phyloP scores from a whole-genome alignment of 2,329 filamentous ascomycete genomes.

The Aspergillus sergii region DNA sequence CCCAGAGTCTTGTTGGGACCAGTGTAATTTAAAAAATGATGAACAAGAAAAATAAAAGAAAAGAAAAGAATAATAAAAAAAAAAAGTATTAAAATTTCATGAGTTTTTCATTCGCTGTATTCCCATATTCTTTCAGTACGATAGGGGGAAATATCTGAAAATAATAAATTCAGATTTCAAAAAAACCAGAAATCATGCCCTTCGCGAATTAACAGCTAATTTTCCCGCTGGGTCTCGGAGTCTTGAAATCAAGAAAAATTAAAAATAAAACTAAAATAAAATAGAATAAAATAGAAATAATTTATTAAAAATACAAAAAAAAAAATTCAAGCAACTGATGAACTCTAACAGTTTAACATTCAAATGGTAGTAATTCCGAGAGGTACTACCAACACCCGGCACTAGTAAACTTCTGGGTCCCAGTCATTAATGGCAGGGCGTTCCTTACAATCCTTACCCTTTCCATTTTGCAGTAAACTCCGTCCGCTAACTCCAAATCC shows the following conservation, averaged over 20 bases:
- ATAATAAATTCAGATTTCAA: neutral
- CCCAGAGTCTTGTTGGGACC: slow-evolving; percentile 3
- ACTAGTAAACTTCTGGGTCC: slow-evolving; percentile 7
- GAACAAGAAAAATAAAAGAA: neutral
- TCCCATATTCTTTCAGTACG: neutral
- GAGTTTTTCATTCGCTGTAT: neutral
- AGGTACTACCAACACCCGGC: slow-evolving; percentile 10
- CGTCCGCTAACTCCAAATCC: neutral
- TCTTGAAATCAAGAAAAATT: neutral
- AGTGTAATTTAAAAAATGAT: neutral
- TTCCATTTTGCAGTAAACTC: neutral
- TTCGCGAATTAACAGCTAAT: neutral
- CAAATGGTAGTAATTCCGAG: slow-evolving; percentile 13
- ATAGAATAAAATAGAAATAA: neutral
- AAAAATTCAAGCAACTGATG: slow-evolving; percentile 1
- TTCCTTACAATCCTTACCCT: slow-evolving; percentile 1
- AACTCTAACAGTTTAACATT: slow-evolving; percentile 9
- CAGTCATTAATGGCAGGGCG: slow-evolving; percentile 9
- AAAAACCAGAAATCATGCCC: neutral
- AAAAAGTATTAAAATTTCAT: neutral
- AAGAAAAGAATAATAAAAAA: slow-evolving; percentile 4
- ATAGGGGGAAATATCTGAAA: neutral
- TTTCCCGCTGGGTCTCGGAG: neutral
- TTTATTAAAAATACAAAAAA: neutral
- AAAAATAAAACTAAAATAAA: too few relatives aligned